A percentile compares a stretch with the other conserved stretches of the same genome.
Conservation (phyloP, 116 monocot species). For the Iris pallida region DNA sequence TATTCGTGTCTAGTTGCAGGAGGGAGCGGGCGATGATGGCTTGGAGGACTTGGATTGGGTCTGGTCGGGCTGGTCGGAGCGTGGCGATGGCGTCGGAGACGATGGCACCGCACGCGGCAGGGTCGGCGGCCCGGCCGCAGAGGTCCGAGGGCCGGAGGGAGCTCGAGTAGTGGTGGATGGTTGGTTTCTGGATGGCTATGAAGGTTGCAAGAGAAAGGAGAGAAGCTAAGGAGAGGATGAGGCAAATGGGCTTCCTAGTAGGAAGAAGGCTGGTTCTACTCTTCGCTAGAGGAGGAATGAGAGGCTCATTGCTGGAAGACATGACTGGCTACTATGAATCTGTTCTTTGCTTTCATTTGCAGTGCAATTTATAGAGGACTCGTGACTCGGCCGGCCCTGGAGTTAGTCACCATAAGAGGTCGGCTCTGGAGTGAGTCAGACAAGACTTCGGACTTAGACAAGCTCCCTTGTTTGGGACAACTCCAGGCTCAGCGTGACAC, state of each 20-base stretch:
- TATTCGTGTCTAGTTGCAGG: not conserved
- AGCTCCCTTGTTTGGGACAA: too few species aligned
- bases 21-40: conserved; percentile 21
- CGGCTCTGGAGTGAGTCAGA: too few species aligned
- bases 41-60: conserved; percentile 2
- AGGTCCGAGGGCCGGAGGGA: conserved; percentile 14
- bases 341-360: not conserved
- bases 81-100: conserved; percentile 14
- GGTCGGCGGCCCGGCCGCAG: conserved; percentile 34
- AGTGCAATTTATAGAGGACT: not conserved
- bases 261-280: not conserved
- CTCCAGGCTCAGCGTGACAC: too few species aligned
- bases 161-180: not conserved
- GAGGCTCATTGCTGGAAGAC: not conserved
- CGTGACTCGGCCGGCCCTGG: too few species aligned
- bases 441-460: too few species aligned
- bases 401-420: too few species aligned
- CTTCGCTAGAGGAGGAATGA: not conserved
- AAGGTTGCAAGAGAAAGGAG: conserved; percentile 3
- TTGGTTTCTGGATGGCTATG: conserved; percentile 1
- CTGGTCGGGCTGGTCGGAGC: not conserved
- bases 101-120: conserved; percentile 15
- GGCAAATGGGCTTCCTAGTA: not conserved
- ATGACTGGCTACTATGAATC: not conserved
- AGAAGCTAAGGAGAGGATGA: conserved; percentile 17